Evolutionary conservation across 148 eudicot species (phyloP), one percentile per base, ranked within the genome.

Genomic region (Camellia granthamiana): DNA sequence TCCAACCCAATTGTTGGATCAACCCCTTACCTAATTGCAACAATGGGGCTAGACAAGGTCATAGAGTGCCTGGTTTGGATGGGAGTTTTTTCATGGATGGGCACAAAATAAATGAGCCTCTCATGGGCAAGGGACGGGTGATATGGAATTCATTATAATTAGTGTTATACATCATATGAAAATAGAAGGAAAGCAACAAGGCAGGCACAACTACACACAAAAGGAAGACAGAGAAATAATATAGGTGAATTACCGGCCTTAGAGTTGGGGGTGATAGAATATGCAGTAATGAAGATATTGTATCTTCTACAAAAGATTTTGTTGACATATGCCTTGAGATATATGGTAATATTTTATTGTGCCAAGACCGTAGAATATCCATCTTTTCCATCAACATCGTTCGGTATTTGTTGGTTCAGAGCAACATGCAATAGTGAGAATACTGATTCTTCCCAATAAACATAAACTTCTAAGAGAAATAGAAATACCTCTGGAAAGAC

Each of bases 261-360:
- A 97, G 76, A 74, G 88, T 87, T 79, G 95, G 87, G 70, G 99
- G 99, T 74, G 97, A 92, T 75, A 97, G 81, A 85, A 94, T 92
- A 88, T 97, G 95, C 82, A 97, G 79, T 42, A 97, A 78, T 6
- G 87, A 88, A 80, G 99, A 91, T 79, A 94, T 76, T 10, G 92
- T 90, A 79, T 94, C 97, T 83, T 92, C 93, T 44, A 89, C 89
- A 74, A 92, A 87, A 66, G 97, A 87, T 68, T 89, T 85, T 43
- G 88, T 71, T 76, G 98, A 94, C 79, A 97, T 67, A 88, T 97
- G 99, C 89, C 99, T 94, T 63, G 99, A 92, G 81, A 94, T 87
- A 70, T 78, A 66, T 81, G 99, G 97, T 72, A 88, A 71, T 66
- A 94, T 81, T 82, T 81, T 87, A 79, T 86, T 76, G 76, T 85